Base-by-base conservation (phyloP, 768 basidiomycete genomes). In the Glaciozyma antarctica region DNA sequence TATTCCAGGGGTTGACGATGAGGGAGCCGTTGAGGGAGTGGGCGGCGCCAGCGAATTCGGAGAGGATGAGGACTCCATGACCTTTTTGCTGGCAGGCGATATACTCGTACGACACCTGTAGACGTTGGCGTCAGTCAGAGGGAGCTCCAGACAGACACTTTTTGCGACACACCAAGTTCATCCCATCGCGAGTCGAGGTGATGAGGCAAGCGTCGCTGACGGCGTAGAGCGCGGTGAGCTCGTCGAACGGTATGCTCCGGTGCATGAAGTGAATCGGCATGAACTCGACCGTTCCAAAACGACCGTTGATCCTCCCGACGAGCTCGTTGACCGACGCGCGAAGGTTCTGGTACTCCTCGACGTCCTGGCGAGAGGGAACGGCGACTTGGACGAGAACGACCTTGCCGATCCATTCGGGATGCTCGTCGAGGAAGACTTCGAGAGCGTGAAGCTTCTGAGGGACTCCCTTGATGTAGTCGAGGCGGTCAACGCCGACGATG, bases 191-290 rank as follows among this genome's bases (percentile, higher is more conserved):
- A 26, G 95, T 99, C 76, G 86, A 88, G 26, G 90, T 90, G 65
- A 99, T 90, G 61, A 99, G 80, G 76, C 94, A 98, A 44, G 93
- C 94, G 74, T 98, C 95, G 74, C 88, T 90, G 73, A 97, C 82
- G 26, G 94, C 91, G 75, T 98, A 99, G 61, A 99, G 82, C n/a
- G 95, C 95, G 65, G 91, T 93, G 12, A 99, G 82, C 75, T 99
- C 95, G 75, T 95, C 90, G 74, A 97, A 93, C 0, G 85, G 78
- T 60, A 98, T 80, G 69, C 85, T 87, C 78, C 93, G 93, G 82
- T 98, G 94, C 90, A 98, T 90, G 77, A 95, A 98, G 77, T 98
- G 95, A 66, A 99, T 98, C 9, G 95, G 95, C 90, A 97, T 95
- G 76, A 94, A 98, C 72, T 99, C 95, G 75, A 98, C 92, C 1